These are phyloP conservation scores for Nidularia pulvinata DNA, from an alignment of 768 basidiomycete genomes.

Conservation along the genomic window DNA sequence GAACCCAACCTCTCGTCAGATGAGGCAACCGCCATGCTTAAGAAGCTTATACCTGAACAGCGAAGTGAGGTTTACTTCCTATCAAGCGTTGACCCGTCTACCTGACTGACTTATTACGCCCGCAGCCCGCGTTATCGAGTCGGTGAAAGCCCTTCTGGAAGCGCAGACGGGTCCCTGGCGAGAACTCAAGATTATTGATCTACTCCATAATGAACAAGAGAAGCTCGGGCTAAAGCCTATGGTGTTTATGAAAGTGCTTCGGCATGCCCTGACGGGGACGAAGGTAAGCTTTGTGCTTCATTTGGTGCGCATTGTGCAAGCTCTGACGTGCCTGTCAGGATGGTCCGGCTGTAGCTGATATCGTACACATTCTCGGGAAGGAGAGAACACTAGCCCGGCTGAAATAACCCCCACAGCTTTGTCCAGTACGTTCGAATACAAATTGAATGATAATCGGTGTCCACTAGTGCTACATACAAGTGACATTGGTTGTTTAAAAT, in stretches of 20 bases:
- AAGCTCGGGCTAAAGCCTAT: slow-evolving; percentile 39
- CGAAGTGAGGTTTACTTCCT: slow-evolving; percentile 36
- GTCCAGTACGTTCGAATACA: no score
- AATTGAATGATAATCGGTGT: no score
- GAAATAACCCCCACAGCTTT: slow-evolving; percentile 1
- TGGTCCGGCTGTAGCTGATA: slow-evolving; percentile 45
- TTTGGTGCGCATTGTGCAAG: neutral
- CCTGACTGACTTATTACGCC: neutral
- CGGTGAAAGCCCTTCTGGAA: slow-evolving; percentile 24
- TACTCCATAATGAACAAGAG: slow-evolving; percentile 45
- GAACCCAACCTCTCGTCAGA: slow-evolving; percentile 58
- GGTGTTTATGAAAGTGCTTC: slow-evolving; percentile 67
- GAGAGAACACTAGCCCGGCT: slow-evolving; percentile 38
- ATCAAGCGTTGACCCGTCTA: neutral
- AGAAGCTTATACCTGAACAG: slow-evolving; percentile 32
- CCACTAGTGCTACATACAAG: no score
- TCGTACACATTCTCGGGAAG: slow-evolving; percentile 39
- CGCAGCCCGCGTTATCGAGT: slow-evolving; percentile 28
- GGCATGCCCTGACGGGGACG: slow-evolving; percentile 81
- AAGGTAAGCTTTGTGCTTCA: slow-evolving; percentile 51
- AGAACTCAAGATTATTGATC: slow-evolving; percentile 23
- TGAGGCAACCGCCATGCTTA: slow-evolving; percentile 55
- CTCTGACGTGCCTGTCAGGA: slow-evolving; percentile 26
- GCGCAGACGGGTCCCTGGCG: slow-evolving; percentile 35
- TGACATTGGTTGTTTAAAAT: no score